phyloP scores from a whole-genome alignment of 2,329 filamentous ascomycete species.

The Botrytis deweyae region DNA sequence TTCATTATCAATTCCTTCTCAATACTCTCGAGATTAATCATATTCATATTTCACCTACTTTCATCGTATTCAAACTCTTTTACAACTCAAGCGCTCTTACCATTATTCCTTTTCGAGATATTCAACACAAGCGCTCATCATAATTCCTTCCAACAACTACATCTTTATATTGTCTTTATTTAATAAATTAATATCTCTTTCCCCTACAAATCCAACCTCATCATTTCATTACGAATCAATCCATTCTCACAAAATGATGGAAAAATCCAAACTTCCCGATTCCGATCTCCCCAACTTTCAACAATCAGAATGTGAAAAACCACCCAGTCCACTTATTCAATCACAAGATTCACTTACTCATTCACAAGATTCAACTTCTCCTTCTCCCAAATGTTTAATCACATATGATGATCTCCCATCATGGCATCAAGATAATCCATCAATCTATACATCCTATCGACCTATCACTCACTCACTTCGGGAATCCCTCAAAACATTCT shows the following conservation, averaged over 20 bases:
- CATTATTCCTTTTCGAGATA: background rate
- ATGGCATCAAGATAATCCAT: constrained; percentile 16
- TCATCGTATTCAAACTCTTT: background rate
- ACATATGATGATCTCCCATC: constrained; percentile 15
- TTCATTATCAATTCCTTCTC: background rate
- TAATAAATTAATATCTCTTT: background rate
- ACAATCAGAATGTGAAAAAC: constrained; percentile 4
- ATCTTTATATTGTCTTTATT: too few relatives aligned
- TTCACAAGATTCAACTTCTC: too few relatives aligned
- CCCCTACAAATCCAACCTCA: background rate
- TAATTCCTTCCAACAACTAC: background rate
- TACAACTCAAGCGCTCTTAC: background rate
- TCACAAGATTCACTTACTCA: too few relatives aligned
- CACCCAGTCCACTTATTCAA: background rate
- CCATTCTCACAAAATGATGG: background rate
- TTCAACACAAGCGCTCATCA: background rate
- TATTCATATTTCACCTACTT: background rate
- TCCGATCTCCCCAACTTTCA: background rate
- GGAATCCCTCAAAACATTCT: background rate
- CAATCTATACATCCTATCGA: constrained; percentile 16
- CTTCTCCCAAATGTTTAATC: background rate
- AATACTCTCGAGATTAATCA: background rate
- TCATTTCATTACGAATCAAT: background rate
- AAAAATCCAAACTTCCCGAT: background rate
- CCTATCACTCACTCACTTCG: background rate